These are phyloP conservation scores for Hanseniaspora osmophila DNA, from an alignment of 805 yeast genomes.

Conservation along the genomic window DNA sequence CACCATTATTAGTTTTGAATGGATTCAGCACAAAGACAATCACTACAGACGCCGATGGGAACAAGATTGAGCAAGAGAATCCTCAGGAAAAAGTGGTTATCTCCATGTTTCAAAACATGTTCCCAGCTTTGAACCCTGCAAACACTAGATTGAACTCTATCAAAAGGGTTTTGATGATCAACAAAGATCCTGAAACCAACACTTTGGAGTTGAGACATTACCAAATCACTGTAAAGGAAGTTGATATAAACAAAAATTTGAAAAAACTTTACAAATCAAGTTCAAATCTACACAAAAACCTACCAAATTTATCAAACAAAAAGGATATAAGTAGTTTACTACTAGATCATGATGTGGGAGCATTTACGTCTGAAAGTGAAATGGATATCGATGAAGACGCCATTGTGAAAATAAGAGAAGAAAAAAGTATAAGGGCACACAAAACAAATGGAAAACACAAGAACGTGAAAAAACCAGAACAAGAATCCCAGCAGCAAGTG, in stretches of 20 bases:
- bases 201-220: slow-evolving; percentile 79
- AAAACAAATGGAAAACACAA: slow-evolving; percentile 11
- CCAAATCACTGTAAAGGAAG: slow-evolving; percentile 72
- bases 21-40: slow-evolving; percentile 40
- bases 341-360: slow-evolving; percentile 65
- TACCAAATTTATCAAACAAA: slow-evolving; percentile 58
- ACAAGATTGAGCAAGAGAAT: slow-evolving; percentile 11
- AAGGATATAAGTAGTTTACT: slow-evolving; percentile 73
- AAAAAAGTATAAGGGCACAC: slow-evolving; percentile 12
- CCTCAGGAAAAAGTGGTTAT: slow-evolving; percentile 73
- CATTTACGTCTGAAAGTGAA: slow-evolving; percentile 81
- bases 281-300: slow-evolving; percentile 39
- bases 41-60: background rate
- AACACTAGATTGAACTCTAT: slow-evolving; percentile 58
- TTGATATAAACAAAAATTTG: slow-evolving; percentile 60
- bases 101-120: slow-evolving; percentile 87
- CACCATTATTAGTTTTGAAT: slow-evolving; percentile 85
- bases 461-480: slow-evolving; percentile 12
- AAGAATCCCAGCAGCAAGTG: slow-evolving; percentile 11
- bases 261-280: slow-evolving; percentile 56
- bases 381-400: slow-evolving; percentile 67
- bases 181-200: slow-evolving; percentile 56
- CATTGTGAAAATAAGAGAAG: slow-evolving; percentile 43
- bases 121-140: slow-evolving; percentile 88
- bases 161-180: slow-evolving; percentile 72